Conservation (phyloP, 2,329 filamentous ascomycete genomes). For the Calonectria multiphialidica region DNA sequence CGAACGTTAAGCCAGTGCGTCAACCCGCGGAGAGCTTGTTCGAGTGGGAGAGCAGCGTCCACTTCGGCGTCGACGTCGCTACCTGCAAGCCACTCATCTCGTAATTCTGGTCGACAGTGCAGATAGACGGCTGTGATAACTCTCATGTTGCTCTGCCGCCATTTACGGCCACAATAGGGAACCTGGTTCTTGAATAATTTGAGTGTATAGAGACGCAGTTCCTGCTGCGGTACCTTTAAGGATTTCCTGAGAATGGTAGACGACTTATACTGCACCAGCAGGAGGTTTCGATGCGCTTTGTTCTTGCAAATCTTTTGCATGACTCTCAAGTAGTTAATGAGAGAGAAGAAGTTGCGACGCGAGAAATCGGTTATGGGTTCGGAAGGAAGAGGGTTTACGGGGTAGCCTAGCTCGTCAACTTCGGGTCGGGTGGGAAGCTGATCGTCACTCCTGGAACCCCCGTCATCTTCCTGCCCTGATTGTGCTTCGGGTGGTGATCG, state of each 20-base stretch:
- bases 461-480: conserved; percentile 41
- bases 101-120: conserved; percentile 90
- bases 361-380: conserved; percentile 91
- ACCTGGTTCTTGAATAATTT: conserved; percentile 99
- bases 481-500: conserved; percentile 57
- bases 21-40: conserved; percentile 88
- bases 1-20: conserved; percentile 96
- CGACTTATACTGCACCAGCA: conserved; percentile 96
- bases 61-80: conserved; percentile 94
- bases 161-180: conserved; percentile 97
- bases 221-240: conserved; percentile 88
- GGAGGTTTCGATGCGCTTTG: conserved; percentile 93
- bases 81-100: conserved; percentile 95
- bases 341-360: conserved; percentile 93
- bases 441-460: conserved; percentile 47
- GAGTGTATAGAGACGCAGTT: conserved; percentile 91
- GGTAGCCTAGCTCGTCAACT: conserved; percentile 91
- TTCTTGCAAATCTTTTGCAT: conserved; percentile 98
- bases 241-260: conserved; percentile 92
- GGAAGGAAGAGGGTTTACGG: conserved; percentile 75
- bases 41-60: conserved; percentile 90
- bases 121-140: conserved; percentile 98
- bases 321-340: conserved; percentile 94
- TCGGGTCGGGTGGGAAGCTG: conserved; percentile 61
- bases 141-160: conserved; percentile 98